Evolutionary conservation across 2,329 filamentous ascomycete species (phyloP).

Genomic region (Fusarium brachygibbosum): DNA sequence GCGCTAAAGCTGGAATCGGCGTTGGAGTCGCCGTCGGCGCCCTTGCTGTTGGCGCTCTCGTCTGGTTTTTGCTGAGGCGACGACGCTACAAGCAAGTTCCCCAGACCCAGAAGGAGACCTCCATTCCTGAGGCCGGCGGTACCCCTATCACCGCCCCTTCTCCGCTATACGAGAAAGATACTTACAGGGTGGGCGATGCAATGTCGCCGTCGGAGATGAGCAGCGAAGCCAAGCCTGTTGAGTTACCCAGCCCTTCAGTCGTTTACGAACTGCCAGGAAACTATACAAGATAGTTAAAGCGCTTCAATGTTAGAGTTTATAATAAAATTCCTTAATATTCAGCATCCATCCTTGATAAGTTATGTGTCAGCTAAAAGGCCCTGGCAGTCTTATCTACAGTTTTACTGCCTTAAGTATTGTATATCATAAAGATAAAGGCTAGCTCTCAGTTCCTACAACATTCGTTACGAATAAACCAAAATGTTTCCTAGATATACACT

Average conservation of each 20-base stretch:
- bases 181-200: neutral
- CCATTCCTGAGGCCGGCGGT: neutral
- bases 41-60: neutral
- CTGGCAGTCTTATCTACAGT: too few relatives aligned
- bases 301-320: too few relatives aligned
- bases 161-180: neutral
- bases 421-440: too few relatives aligned
- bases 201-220: neutral
- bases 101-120: neutral
- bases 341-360: too few relatives aligned
- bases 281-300: neutral
- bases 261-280: neutral
- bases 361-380: too few relatives aligned
- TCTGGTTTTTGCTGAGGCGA: neutral
- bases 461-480: too few relatives aligned
- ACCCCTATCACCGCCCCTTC: neutral
- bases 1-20: conserved; percentile 3
- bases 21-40: neutral
- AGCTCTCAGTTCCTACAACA: too few relatives aligned
- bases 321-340: too few relatives aligned
- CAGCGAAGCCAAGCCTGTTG: neutral
- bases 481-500: too few relatives aligned
- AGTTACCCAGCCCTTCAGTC: neutral
- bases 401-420: too few relatives aligned
- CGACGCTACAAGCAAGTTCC: neutral